Base-by-base conservation (phyloP, 2,329 filamentous ascomycete species). In the Claviceps sp. region DNA sequence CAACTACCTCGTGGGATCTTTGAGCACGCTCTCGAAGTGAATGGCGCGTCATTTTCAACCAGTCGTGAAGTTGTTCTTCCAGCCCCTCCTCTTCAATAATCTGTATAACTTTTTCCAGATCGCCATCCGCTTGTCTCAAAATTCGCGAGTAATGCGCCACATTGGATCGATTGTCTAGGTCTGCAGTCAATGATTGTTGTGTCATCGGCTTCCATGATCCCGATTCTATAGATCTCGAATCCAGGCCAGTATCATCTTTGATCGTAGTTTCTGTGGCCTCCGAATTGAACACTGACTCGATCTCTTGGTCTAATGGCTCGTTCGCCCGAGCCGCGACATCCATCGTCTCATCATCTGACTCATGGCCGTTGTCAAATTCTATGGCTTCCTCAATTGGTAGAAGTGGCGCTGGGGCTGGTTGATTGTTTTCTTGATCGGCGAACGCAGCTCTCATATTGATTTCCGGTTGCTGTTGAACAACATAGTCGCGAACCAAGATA, bases 401-500 rank as follows among this genome's bases (percentile, higher is more conserved):
- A 16, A 22, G 46, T 30, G n/a, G 47, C 5, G 46, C 49, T 5
- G 56, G 53, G 6, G 46, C 49, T 3, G 56, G 53, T 7, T 62
- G 55, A 4, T 62, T 60, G 36, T 67, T 63, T 38, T 65, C 66
- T 14, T 61, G 61, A 7, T 72, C 77, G 11, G 76, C 80, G 61
- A 82, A 78, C 3, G 78, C 79, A 8, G 77, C 84, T 0, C 82
- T 84, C 72, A 93, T 84, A 61, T 95, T 94, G 59, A 93, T 85
- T 57, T 90, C 84, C 5, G 91, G 93, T 63, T 98, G 93, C 65
- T 98, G 93, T 65, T 98, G 93, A 9, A 98, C 89, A 49, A 98
- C 93, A 78, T 95, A 98, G 70, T 98, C 93, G 47, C 94, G 76
- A 47, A 98, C 96, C 4, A 98, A 71, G 59, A 98, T 98, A 43